These are phyloP conservation scores for Tolypocladium sp. DNA, from an alignment of 2,329 filamentous ascomycete genomes.

Conservation along the genomic window DNA sequence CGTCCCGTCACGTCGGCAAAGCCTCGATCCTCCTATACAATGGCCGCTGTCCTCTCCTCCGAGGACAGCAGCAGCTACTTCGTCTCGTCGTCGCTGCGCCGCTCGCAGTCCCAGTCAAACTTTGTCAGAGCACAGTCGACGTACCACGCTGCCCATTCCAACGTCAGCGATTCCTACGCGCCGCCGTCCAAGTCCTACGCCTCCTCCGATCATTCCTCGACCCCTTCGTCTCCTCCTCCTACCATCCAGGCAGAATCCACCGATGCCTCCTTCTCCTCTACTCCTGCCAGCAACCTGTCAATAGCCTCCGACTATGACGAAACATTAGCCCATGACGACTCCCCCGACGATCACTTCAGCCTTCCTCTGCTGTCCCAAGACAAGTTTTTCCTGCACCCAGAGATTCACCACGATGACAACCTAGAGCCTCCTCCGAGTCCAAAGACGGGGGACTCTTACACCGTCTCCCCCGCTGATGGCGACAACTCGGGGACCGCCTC, in stretches of 20 bases:
- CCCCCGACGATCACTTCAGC: constrained; percentile 36
- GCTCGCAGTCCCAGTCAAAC: constrained; percentile 52
- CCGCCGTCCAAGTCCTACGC: constrained; percentile 31
- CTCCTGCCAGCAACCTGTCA: constrained; percentile 54
- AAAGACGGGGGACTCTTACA: constrained; percentile 38
- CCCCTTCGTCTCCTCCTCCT: constrained; percentile 46
- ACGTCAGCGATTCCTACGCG: constrained; percentile 37
- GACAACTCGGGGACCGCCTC: constrained; percentile 42
- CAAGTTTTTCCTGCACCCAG: constrained; percentile 30
- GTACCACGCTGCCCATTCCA: constrained; percentile 36
- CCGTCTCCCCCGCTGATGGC: constrained; percentile 43
- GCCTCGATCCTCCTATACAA: constrained; percentile 17
- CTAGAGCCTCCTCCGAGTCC: constrained; percentile 43
- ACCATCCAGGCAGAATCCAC: constrained; percentile 43
- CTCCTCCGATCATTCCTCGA: constrained; percentile 41
- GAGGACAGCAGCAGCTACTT: constrained; percentile 51
- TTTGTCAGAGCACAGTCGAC: constrained; percentile 35
- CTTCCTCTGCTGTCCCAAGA: constrained; percentile 37
- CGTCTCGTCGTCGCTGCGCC: constrained; percentile 41
- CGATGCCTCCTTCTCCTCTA: constrained; percentile 51
- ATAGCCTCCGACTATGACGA: constrained; percentile 49
- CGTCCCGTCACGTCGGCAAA: constrained; percentile 2
- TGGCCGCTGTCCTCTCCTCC: constrained; percentile 48
- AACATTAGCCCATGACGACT: constrained; percentile 30
- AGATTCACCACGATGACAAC: constrained; percentile 24